Base-by-base conservation (phyloP, 768 basidiomycete species). In the Suillus bovinus region DNA sequence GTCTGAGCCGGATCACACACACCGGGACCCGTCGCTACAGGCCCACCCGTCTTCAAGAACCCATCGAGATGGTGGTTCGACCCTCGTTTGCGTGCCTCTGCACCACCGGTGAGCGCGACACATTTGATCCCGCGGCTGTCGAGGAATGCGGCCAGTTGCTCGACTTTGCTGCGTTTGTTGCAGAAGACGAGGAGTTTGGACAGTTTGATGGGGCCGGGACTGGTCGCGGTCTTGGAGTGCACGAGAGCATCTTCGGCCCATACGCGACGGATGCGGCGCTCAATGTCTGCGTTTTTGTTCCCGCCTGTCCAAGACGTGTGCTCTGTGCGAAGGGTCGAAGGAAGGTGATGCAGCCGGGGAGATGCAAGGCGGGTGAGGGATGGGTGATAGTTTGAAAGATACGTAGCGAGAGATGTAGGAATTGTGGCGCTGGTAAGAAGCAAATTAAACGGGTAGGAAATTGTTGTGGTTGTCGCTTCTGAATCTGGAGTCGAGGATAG, bases 361-460 rank as follows among this genome's bases (percentile, higher is more conserved):
- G 93, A 94, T 17, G 89, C 86, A 47, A 95, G 83, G n/a, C 89
- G 85, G n/a, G 80, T 78, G 58, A 91, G 75, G 2, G 72, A 59
- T 0, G 91, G 90, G 67, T 92, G 90, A 61, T 84, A 73, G 0
- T 72, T 74, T 64, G 84, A 81, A 33, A 93, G 81, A 72, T 91
- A 89, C 24, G 80, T 71, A 31, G 85, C 82, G 54, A 93, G 86
- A 3, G 90, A 83, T 38, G 85, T 82, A 8, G 95, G 94, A 63
- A 97, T 90, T 4, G 95, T 96, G 0, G 95, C 95, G 50, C 90
- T 90, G 17, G 90, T 88, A 31, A 97, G 81, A 59, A 96, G 68
- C 47, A 96, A 76, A 72, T 93, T 84, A 82, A 93, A 93, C 5
- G 93, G 92, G 72, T 90, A 88, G 41, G 82, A 73, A 54, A 71